Evolutionary conservation across 768 basidiomycete species (phyloP).

Genomic region (Podaxis sp.): DNA sequence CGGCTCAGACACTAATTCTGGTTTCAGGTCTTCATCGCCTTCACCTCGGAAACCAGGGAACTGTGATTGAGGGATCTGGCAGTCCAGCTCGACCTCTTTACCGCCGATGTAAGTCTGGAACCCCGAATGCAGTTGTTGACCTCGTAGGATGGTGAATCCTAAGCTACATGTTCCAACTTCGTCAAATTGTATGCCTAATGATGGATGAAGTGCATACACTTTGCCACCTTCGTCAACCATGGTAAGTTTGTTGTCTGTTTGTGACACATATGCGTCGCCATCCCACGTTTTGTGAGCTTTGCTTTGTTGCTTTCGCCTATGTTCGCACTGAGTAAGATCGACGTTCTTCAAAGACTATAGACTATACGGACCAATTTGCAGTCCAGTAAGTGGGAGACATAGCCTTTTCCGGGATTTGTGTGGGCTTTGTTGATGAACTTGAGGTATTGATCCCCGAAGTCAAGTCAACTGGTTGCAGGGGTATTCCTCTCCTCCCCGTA

Average conservation of each 20-base stretch:
- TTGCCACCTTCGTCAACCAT: slow-evolving; percentile 71
- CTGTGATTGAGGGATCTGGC: slow-evolving; percentile 42
- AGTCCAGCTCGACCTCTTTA: slow-evolving; percentile 61
- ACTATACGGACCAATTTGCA: slow-evolving; percentile 55
- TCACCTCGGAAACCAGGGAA: slow-evolving; percentile 38
- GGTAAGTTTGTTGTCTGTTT: slow-evolving; percentile 43
- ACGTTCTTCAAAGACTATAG: neutral
- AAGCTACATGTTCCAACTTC: slow-evolving; percentile 33
- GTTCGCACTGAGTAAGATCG: slow-evolving; percentile 3
- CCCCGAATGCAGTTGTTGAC: slow-evolving; percentile 44
- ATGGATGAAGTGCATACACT: slow-evolving; percentile 38
- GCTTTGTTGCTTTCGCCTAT: slow-evolving; percentile 66
- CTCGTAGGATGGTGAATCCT: slow-evolving; percentile 60
- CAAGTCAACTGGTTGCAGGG: slow-evolving; percentile 4
- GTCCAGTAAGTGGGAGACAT: slow-evolving; percentile 43
- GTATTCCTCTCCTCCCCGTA: slow-evolving; percentile 1
- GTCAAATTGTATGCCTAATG: neutral
- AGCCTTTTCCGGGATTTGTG: slow-evolving; percentile 20
- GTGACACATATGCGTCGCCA: slow-evolving; percentile 63
- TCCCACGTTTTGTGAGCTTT: slow-evolving; percentile 90
- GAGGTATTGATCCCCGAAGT: slow-evolving; percentile 1
- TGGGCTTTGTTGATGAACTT: slow-evolving; percentile 6
- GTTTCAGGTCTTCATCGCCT: slow-evolving; percentile 1
- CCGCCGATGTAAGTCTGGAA: slow-evolving; percentile 45
- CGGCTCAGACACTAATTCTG: slow-evolving; percentile 16